phyloP scores from a whole-genome alignment of 768 basidiomycete genomes.

The Cystofilobasidium ferigula region DNA sequence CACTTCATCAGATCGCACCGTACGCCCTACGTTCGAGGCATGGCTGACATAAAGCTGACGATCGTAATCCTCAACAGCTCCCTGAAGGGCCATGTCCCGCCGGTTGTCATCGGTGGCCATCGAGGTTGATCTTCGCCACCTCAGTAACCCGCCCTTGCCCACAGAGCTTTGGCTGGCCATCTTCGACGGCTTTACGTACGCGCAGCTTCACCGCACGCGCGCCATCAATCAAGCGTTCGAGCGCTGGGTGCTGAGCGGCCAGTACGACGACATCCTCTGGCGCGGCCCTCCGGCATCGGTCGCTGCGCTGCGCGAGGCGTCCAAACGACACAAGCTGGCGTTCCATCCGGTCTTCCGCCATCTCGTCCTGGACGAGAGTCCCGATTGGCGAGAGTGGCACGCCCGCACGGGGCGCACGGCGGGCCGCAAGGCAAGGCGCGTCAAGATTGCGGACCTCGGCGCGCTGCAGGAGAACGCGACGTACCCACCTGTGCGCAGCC shows the following conservation, averaged over 20 bases:
- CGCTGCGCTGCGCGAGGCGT: not conserved
- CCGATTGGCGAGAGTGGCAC: not conserved
- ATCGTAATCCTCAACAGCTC: no score
- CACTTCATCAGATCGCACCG: no score
- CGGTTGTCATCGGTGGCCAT: not conserved
- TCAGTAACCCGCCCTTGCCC: not conserved
- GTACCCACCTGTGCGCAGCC: not conserved
- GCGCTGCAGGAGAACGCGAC: conserved; percentile 4
- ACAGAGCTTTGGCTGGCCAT: conserved; percentile 1
- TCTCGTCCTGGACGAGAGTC: not conserved
- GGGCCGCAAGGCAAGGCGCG: not conserved
- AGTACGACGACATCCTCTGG: not conserved
- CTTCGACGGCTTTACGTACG: not conserved
- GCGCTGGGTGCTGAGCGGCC: not conserved
- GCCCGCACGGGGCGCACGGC: not conserved
- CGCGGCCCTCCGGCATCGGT: not conserved
- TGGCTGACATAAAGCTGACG: no score
- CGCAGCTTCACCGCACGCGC: not conserved
- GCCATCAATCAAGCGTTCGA: not conserved
- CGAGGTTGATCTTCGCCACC: not conserved
- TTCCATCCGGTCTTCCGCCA: not conserved
- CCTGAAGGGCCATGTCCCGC: no score
- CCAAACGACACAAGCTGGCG: no score
- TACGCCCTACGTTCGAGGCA: no score
- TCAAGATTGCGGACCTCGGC: not conserved